Evolutionary conservation across 73 alveolate species (phyloP).

Genomic region (Paramecium octaurelia): DNA sequence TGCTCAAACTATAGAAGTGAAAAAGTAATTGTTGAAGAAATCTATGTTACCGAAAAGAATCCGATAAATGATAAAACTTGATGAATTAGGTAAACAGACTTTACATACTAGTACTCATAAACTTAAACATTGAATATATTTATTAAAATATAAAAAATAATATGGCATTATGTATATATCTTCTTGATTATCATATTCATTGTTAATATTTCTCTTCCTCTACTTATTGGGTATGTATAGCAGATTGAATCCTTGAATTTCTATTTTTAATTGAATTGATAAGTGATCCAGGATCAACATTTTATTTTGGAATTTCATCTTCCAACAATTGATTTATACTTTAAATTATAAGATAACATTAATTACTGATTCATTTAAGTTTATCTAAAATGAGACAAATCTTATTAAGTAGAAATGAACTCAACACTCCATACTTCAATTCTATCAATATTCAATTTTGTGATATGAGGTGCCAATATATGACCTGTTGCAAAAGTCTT

Average conservation of each 20-base stretch:
- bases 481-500: not conserved
- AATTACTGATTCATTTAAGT: slow-evolving; percentile 10
- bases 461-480: not conserved
- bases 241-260: not conserved
- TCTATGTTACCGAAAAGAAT: not conserved
- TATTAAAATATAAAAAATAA: not conserved
- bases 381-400: slow-evolving; percentile 31
- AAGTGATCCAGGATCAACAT: not conserved
- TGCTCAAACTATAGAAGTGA: not conserved
- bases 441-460: slow-evolving; percentile 8
- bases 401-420: not conserved
- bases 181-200: not conserved
- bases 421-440: slow-evolving; percentile 28
- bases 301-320: slow-evolving; percentile 1
- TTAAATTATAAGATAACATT: not conserved
- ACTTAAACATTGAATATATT: not conserved
- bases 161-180: not conserved
- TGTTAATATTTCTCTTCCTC: not conserved
- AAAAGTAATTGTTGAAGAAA: not conserved
- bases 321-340: not conserved
- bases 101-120: not conserved
- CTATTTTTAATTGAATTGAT: not conserved
- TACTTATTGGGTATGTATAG: not conserved
- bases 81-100: not conserved
- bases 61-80: not conserved